phyloP scores from a whole-genome alignment of 129 eudicot species.

The Artemisia annua region DNA sequence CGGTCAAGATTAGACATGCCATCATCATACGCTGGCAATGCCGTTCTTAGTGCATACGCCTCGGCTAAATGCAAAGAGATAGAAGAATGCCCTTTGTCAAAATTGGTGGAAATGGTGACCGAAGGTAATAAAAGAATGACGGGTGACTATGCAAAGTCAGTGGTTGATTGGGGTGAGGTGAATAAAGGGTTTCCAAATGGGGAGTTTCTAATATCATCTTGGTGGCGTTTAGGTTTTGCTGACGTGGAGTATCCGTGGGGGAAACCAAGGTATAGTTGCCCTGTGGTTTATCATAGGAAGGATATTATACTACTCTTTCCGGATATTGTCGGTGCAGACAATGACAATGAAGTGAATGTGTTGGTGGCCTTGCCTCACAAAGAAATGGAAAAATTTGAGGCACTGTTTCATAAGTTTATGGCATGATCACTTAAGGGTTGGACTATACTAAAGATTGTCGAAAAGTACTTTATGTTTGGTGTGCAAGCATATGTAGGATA shows the following conservation, averaged over 20 bases:
- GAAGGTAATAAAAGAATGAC: conserved; percentile 60
- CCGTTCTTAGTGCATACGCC: conserved; percentile 73
- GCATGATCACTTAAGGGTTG: conserved; percentile 14
- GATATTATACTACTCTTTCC: conserved; percentile 76
- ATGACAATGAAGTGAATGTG: conserved; percentile 60
- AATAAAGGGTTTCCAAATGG: conserved; percentile 79
- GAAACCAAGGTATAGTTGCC: conserved; percentile 77
- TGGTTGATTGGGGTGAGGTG: conserved; percentile 77
- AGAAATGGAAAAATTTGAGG: conserved; percentile 67
- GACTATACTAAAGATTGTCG: not conserved
- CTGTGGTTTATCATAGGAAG: conserved; percentile 68
- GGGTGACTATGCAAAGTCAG: conserved; percentile 60
- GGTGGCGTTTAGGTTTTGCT: conserved; percentile 85
- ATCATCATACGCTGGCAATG: conserved; percentile 60
- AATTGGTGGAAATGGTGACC: conserved; percentile 54
- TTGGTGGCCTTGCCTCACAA: conserved; percentile 73
- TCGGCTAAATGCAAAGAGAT: conserved; percentile 51
- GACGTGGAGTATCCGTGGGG: conserved; percentile 87
- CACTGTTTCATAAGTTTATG: conserved; percentile 44
- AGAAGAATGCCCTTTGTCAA: conserved; percentile 48
- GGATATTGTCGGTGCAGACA: conserved; percentile 42
- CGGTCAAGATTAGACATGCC: conserved; percentile 58
- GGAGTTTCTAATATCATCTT: conserved; percentile 74
- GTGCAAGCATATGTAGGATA: conserved; percentile 17
- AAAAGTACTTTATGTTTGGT: conserved; percentile 10